Base-by-base conservation (phyloP, 257 asterid species). In the Solanum lycopersicoides region DNA sequence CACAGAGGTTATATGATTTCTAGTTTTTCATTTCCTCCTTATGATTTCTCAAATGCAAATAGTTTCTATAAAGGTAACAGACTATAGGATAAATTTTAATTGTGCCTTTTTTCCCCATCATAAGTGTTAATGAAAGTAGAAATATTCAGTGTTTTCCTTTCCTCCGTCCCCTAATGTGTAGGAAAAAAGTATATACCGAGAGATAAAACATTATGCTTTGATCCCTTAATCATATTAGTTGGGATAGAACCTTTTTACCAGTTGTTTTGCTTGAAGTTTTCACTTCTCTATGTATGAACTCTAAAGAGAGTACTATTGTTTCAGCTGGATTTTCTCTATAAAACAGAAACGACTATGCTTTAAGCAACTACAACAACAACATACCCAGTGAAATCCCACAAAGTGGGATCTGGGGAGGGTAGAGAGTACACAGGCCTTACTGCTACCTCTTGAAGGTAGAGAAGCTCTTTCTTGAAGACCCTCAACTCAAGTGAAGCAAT, bases 1-100 rank as follows among this genome's bases (percentile, higher is more conserved):
- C 75, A 95, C 98, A 13, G 99, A 96, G 97, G 99, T 95, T 53
- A 53, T 53, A 53, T 53, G 63, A 18, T 16, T 53, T 53, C 63
- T 53, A 53, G 16, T 53, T 53, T 53, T 53, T 53, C 23, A 18
- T 53, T 53, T 18, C n/a, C 65, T 56, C 18, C 10, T 6, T 18
- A 56, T 56, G 65, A 56, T 56, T 56, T 18, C 65, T 56, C 18
- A 21, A 56, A 56, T 18, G 65, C 65, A 18, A 56, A 56, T 56
- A 56, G 2, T 56, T 56, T 56, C 65, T 3, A 56, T n/a, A 18
- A 56, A 56, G 65, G n/a, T 56, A 3, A 18, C 11, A 56, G 65
- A 18, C 65, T 56, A 2, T 56, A 56, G n/a, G 65, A 56, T 56
- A 56, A 56, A 56, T 56, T 56, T 56, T 20, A 56, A 18, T 56